These are phyloP conservation scores for Multifurca ochricompacta DNA, from an alignment of 768 basidiomycete genomes.

Conservation along the genomic window DNA sequence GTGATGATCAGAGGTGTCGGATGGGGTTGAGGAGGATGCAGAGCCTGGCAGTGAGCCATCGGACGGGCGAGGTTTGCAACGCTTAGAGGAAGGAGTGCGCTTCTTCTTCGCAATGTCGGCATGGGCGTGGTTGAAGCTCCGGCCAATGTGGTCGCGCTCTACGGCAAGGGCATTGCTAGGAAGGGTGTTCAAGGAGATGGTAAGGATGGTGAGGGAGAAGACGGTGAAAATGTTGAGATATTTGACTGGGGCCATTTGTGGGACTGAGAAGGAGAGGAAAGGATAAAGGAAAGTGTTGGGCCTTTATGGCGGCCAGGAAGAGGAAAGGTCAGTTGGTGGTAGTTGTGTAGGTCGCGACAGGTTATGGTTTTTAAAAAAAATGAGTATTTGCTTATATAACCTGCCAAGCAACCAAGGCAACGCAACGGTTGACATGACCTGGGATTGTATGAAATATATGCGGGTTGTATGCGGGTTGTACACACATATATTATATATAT, in stretches of 20 bases:
- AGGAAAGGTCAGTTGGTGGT: too few species aligned
- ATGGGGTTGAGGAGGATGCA: conserved; percentile 11
- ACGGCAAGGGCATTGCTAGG: conserved; percentile 49
- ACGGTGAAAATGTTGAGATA: conserved; percentile 53
- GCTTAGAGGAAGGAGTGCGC: conserved; percentile 33
- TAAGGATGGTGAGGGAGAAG: conserved; percentile 48
- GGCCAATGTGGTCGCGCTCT: conserved; percentile 32
- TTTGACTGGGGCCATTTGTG: conserved; percentile 48
- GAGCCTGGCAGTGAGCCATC: conserved; percentile 21
- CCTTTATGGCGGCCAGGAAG: neutral
- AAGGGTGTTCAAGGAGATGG: conserved; percentile 39
- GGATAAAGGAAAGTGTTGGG: conserved; percentile 3
- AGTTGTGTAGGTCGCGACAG: too few species aligned
- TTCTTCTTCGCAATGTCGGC: conserved; percentile 44
- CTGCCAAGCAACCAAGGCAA: conserved; percentile 2
- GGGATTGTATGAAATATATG: too few species aligned
- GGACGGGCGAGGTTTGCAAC: conserved; percentile 47
- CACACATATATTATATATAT: too few species aligned
- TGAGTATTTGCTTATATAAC: neutral
- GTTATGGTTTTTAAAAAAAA: neutral
- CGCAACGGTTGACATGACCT: too few species aligned
- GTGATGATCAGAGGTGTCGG: conserved; percentile 14
- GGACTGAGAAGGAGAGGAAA: neutral
- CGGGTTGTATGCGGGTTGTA: too few species aligned
- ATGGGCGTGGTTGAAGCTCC: conserved; percentile 39